Percentiles rank a stretch among this genome's conserved stretches.
These are phyloP conservation scores for Coleophoma cylindrospora DNA, from an alignment of 2,329 filamentous ascomycete genomes.

Conservation along the genomic window DNA sequence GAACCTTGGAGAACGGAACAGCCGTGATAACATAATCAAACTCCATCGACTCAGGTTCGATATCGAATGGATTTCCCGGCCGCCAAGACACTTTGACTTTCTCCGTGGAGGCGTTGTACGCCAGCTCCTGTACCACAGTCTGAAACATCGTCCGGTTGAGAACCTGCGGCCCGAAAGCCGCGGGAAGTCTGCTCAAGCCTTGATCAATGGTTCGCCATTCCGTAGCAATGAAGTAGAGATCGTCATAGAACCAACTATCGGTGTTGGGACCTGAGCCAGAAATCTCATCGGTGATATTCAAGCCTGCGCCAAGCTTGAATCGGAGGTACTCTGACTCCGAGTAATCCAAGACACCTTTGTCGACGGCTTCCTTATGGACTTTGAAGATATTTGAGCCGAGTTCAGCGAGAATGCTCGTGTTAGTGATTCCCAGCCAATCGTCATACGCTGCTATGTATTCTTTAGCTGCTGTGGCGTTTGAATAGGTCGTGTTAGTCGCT, in stretches of 20 bases:
- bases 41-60: constrained; percentile 8
- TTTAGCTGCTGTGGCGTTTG: constrained; percentile 12
- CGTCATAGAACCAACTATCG: constrained; percentile 35
- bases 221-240: constrained; percentile 16
- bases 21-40: constrained; percentile 19
- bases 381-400: constrained; percentile 33
- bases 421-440: constrained; percentile 6
- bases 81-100: constrained; percentile 57
- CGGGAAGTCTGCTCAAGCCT: constrained; percentile 52
- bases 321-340: constrained; percentile 66
- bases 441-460: constrained; percentile 6
- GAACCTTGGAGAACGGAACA: constrained; percentile 24
- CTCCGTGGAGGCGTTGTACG: constrained; percentile 42
- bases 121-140: constrained; percentile 50
- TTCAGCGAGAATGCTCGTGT: constrained; percentile 37
- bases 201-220: constrained; percentile 17
- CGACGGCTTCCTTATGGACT: constrained; percentile 39
- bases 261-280: constrained; percentile 15
- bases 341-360: constrained; percentile 67
- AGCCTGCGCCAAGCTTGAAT: constrained; percentile 60
- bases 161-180: constrained; percentile 58
- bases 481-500: constrained; percentile 7
- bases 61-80: constrained; percentile 18
- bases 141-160: constrained; percentile 50
- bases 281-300: constrained; percentile 39